Conservation (phyloP, 371 early-diverging fungal species). For the Vairimorpha ceranae region DNA sequence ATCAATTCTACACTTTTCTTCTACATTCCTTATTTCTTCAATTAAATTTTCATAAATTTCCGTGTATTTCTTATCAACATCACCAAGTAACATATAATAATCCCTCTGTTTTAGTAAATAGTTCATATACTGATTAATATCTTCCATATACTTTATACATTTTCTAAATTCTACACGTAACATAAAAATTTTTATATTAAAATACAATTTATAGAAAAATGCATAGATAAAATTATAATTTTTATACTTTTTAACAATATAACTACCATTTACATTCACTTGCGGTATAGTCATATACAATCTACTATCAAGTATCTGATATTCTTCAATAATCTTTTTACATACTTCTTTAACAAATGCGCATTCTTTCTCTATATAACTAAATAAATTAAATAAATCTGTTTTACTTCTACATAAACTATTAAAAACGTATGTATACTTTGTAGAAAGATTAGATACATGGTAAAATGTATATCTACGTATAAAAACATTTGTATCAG, state of each 20-base stretch:
- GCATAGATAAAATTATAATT: constrained; percentile 25
- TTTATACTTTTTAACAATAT: constrained; percentile 24
- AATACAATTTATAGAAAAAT: neutral
- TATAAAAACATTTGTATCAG: neutral
- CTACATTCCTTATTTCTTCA: neutral
- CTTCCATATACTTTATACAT: neutral
- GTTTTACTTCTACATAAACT: constrained; percentile 3
- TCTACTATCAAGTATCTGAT: constrained; percentile 1
- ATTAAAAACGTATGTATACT: constrained; percentile 8
- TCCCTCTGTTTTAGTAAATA: constrained; percentile 8
- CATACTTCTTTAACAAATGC: neutral
- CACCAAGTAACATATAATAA: constrained; percentile 1
- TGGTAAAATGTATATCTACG: constrained; percentile 18
- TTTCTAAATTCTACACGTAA: constrained; percentile 13
- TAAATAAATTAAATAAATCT: constrained; percentile 4
- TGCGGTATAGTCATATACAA: constrained; percentile 34
- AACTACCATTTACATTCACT: constrained; percentile 14
- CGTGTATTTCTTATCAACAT: neutral
- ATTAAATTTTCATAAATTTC: constrained; percentile 7
- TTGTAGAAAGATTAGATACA: constrained; percentile 20
- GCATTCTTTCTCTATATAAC: constrained; percentile 11
- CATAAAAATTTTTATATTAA: constrained; percentile 1
- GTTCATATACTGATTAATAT: constrained; percentile 10
- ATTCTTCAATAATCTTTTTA: constrained; percentile 21
- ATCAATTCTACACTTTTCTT: constrained; percentile 8